Percentiles rank a stretch among this genome's conserved stretches.
Evolutionary conservation across 805 yeast species (phyloP).

Genomic region (Yamadazyma scolyti): DNA sequence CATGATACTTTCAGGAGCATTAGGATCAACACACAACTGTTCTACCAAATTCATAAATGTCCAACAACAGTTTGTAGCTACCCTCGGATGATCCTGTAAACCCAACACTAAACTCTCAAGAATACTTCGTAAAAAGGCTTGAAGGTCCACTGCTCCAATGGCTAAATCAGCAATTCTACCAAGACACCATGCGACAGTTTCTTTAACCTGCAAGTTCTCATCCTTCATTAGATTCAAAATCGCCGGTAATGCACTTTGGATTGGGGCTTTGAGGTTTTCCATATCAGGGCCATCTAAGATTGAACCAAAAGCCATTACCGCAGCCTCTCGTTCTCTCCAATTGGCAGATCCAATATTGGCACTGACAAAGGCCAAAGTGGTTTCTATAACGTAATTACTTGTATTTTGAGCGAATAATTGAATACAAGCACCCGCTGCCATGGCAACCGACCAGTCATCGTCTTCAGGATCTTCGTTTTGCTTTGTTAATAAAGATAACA

Average conservation of each 20-base stretch:
- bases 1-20: conserved; percentile 54
- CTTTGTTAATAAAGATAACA: conserved; percentile 72
- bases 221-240: conserved; percentile 74
- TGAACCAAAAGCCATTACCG: conserved; percentile 98
- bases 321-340: conserved; percentile 94
- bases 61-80: conserved; percentile 98
- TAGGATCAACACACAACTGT: conserved; percentile 58
- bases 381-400: conserved; percentile 80
- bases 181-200: conserved; percentile 97
- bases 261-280: conserved; percentile 59
- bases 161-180: conserved; percentile 93
- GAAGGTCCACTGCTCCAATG: conserved; percentile 68
- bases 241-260: conserved; percentile 80
- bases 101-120: conserved; percentile 74
- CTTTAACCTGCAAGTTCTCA: conserved; percentile 79
- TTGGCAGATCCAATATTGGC: conserved; percentile 48
- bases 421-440: conserved; percentile 98
- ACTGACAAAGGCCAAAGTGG: conserved; percentile 81
- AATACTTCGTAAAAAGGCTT: conserved; percentile 63
- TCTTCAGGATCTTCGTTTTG: conserved; percentile 93
- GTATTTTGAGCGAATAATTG: conserved; percentile 91
- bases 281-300: conserved; percentile 91
- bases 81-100: conserved; percentile 87
- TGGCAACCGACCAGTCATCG: conserved; percentile 96
- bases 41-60: conserved; percentile 88